Evolutionary conservation across 2,329 filamentous ascomycete genomes (phyloP).

Genomic region (Colletotrichum phormii): DNA sequence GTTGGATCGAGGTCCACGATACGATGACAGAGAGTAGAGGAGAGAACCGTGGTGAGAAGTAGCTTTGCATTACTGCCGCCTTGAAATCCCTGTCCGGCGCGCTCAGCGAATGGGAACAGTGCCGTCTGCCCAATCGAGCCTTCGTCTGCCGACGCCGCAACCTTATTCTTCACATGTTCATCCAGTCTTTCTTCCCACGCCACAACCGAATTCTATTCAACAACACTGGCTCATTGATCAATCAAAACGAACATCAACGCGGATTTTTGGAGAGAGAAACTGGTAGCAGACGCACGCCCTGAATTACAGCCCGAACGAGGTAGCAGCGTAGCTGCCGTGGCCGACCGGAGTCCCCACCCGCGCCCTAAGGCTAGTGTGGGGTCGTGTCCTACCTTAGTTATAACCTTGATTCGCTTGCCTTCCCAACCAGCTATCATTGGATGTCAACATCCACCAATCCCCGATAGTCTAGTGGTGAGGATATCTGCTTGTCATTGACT

Average conservation of each 20-base stretch:
- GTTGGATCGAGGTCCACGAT: neutral
- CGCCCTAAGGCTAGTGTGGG: no score
- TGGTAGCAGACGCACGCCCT: no score
- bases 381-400: neutral
- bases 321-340: no score
- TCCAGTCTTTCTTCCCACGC: neutral
- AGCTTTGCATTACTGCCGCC: neutral
- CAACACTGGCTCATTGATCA: no score
- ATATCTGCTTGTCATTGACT: neutral
- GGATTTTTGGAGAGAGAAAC: no score
- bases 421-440: neutral
- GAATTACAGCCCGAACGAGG: no score
- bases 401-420: accelerated
- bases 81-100: neutral
- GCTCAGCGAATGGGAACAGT: neutral
- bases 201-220: no score
- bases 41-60: neutral
- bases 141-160: no score
- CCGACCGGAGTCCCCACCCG: no score
- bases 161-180: neutral
- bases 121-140: neutral
- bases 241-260: no score
- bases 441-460: neutral
- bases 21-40: neutral
- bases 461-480: slow-evolving; percentile 33